phyloP scores from a whole-genome alignment of 805 yeast species.

The Ogataea naganishii region DNA sequence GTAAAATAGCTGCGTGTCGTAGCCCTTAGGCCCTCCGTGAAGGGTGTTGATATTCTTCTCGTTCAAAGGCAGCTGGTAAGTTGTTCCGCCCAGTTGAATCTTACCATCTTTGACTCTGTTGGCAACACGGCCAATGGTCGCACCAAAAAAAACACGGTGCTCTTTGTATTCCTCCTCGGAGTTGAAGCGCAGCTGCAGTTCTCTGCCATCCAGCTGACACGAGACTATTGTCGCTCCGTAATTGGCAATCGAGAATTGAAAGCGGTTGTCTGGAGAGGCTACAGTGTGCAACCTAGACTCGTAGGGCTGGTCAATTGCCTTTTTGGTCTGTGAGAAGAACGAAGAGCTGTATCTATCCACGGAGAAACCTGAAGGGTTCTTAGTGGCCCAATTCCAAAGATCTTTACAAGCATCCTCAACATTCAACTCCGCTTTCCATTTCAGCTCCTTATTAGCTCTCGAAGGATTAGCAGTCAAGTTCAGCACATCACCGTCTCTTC shows the following conservation, averaged over 20 bases:
- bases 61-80: constrained; percentile 33
- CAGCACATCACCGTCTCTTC: constrained; percentile 72
- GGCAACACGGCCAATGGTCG: constrained; percentile 59
- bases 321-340: constrained; percentile 12
- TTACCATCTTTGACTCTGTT: constrained; percentile 44
- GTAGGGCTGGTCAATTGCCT: constrained; percentile 7
- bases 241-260: constrained; percentile 35
- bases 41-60: constrained; percentile 29
- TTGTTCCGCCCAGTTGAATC: constrained; percentile 30
- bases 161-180: constrained; percentile 20
- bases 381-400: constrained; percentile 70
- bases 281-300: constrained; percentile 27
- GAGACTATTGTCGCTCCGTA: constrained; percentile 44
- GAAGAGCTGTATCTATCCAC: constrained; percentile 27
- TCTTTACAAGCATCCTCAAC: constrained; percentile 62
- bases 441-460: constrained; percentile 57
- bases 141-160: constrained; percentile 47
- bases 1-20: constrained; percentile 37
- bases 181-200: constrained; percentile 31
- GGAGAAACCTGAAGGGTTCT: constrained; percentile 57
- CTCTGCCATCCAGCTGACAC: constrained; percentile 28
- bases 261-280: constrained; percentile 10
- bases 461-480: constrained; percentile 64
- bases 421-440: constrained; percentile 50
- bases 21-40: constrained; percentile 50